Base-by-base conservation (phyloP, 192 early-diverging fungal species). In the Coemansia sp. region DNA sequence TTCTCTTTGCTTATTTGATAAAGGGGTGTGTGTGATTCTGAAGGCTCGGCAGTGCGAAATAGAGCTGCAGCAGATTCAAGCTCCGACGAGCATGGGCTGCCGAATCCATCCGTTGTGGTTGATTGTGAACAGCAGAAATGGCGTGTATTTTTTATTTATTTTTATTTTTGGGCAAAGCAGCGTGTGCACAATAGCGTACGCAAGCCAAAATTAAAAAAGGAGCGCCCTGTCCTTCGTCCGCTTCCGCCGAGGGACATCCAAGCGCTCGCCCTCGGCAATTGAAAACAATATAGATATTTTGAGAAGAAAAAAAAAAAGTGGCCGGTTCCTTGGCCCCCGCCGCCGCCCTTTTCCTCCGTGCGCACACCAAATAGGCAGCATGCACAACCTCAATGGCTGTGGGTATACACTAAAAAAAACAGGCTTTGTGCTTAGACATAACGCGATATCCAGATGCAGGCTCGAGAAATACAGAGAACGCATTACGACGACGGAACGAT, bases 121-220 rank as follows among this genome's bases (percentile, higher is more conserved):
- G 27, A 53, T 53, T 53, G 27, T 53, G 4, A 15, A 12, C 10
- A 5, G 20, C 8, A 46, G 27, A 47, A 49, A 49, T 49, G 47
- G 47, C 47, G 47, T 49, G 47, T 49, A 24, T 27, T 49, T 46
- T n/a, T n/a, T n/a, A n/a, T 25, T 27, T 10, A n/a, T n/a, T n/a
- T n/a, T n/a, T n/a, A n/a, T 49, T 49, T 49, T 49, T 49, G 3
- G 11, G 22, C 47, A 20, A 49, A 27, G 4, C 14, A 53, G 51
- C 12, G 14, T 6, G 2, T 53, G 25, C 2, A 53, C 27, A 53
- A 53, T 32, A 53, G 27, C 14, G 22, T 24, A n/a, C 15, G 15
- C 14, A 53, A 14, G 29, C 51, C 51, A 53, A 27, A 53, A 53
- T 53, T 53, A 53, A 53, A 53, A 53, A 53, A 43, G 32, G 32